Base-by-base conservation (phyloP, 148 eudicot genomes). In the Camellia lanceoleosa region DNA sequence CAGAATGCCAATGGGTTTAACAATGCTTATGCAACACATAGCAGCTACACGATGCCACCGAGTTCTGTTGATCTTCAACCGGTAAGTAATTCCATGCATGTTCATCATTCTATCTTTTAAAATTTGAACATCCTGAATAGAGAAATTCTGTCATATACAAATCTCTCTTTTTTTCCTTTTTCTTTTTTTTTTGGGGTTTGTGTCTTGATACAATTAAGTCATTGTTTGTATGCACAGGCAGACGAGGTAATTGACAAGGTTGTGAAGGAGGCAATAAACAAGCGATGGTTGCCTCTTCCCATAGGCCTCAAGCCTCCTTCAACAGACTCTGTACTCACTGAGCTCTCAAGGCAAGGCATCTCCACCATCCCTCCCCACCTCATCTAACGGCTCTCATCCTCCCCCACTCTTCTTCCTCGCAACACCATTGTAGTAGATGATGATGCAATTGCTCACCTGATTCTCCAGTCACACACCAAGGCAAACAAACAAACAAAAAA, bases 251-350 rank as follows among this genome's bases (percentile, higher is more conserved):
- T 93, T 5, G 98, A 93, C 87, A 86, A 85, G 84, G 96, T 88
- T 46, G 94, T 93, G 75, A 90, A 87, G 86, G 98, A 93, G 81
- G 98, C 92, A 81, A 92, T 93, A 81, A 93, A 83, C 94, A 93
- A 92, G 87, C 98, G 96, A 68, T 90, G 94, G 92, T 79, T 93
- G 55, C 98, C 98, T 51, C 76, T 93, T 18, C 98, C 98, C 2
- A 81, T 93, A 13, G 98, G 96, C 38, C 92, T 93, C 14, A 93
- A 92, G 65, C 90, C 96, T 67, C 98, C 98, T 5, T 93, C 98
- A 10, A 89, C 89, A 0, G 96, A 93, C 19, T 80, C 89, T 71
- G 94, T 93, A 68, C 84, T 93, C 43, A 78, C 86, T 11, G 98
- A 92, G 85, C 96, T 92, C 47, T 88, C 90, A 11, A 85, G 86